A percentile compares a stretch with the other conserved stretches of the same genome.
Conservation (phyloP, 179 eudicot species). For the Drosera spatulata region DNA sequence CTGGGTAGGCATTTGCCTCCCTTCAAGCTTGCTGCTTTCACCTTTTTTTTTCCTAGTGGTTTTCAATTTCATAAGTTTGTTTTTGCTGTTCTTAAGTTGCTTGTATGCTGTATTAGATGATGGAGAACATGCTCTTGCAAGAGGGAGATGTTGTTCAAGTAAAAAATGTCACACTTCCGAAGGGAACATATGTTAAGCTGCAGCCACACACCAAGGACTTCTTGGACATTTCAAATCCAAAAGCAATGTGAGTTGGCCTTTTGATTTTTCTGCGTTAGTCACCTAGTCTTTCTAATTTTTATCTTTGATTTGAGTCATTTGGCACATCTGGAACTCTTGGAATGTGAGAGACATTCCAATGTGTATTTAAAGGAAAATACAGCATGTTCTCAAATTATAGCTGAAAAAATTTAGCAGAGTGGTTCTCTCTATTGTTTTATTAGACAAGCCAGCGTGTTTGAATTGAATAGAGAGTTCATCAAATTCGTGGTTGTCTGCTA, state of each 20-base stretch:
- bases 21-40: background rate
- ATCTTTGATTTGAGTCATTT: no score
- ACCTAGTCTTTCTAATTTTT: no score
- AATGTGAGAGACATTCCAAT: no score
- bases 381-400: no score
- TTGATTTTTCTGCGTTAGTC: background rate
- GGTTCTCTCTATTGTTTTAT: no score
- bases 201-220: conserved; percentile 94
- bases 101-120: conserved; percentile 46
- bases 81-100: background rate
- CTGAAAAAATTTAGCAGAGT: no score
- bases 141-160: conserved; percentile 83
- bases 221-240: conserved; percentile 93
- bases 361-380: no score
- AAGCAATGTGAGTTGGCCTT: conserved; percentile 65
- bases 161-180: conserved; percentile 39
- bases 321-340: no score
- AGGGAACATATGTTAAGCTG: conserved; percentile 50
- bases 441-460: no score
- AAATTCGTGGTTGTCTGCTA: no score
- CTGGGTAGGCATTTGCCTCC: conserved; percentile 46
- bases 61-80: background rate
- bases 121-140: conserved; percentile 91
- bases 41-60: background rate
- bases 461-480: no score